Evolutionary conservation across 2,329 filamentous ascomycete species (phyloP).

Genomic region (Clonostachys byssicola): DNA sequence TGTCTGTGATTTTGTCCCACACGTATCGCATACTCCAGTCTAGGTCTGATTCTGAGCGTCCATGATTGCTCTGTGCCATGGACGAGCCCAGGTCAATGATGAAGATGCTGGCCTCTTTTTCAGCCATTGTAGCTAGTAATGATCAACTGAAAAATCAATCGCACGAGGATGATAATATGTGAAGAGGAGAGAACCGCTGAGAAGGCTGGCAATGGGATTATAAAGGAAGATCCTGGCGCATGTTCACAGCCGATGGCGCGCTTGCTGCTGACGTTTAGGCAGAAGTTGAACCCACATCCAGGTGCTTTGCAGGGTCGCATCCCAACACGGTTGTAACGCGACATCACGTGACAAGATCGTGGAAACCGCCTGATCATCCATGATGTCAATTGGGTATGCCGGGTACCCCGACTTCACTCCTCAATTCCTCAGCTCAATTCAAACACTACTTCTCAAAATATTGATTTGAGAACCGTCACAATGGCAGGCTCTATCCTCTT

Average conservation of each 20-base stretch:
- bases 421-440: background rate
- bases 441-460: background rate
- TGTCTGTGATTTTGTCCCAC: conserved; percentile 82
- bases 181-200: background rate
- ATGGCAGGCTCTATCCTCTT: conserved; percentile 41
- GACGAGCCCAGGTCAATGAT: conserved; percentile 83
- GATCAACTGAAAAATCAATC: background rate
- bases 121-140: conserved; percentile 58
- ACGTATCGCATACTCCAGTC: conserved; percentile 89
- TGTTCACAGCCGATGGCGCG: background rate
- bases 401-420: too few species aligned
- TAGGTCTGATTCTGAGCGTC: conserved; percentile 73
- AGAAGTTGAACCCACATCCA: conserved; percentile 3
- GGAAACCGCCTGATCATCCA: too few species aligned
- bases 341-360: background rate
- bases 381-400: too few species aligned
- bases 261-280: conserved; percentile 6
- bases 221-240: background rate
- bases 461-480: background rate
- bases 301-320: too few species aligned
- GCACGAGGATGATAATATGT: background rate
- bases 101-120: conserved; percentile 91
- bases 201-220: background rate
- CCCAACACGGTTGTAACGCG: too few species aligned
- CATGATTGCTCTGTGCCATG: conserved; percentile 72